Evolutionary conservation across 257 asterid genomes (phyloP).

Genomic region (Solanum neorickii): DNA sequence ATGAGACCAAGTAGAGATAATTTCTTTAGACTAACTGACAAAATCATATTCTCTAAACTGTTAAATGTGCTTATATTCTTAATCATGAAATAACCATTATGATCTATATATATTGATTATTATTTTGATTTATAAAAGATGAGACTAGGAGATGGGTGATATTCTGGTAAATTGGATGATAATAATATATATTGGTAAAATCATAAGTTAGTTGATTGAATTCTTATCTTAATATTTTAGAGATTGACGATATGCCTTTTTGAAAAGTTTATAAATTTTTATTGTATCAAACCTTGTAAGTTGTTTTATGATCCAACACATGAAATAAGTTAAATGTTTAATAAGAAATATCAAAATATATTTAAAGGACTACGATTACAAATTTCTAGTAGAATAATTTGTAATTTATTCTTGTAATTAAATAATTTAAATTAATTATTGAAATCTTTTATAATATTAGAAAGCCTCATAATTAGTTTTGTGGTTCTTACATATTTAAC

Average conservation of each 20-base stretch:
- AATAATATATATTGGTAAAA: no score
- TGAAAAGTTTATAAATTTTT: not conserved
- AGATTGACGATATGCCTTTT: not conserved
- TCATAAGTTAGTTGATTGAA: not conserved
- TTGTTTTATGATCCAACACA: no score
- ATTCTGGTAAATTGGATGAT: not conserved
- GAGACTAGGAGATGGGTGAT: not conserved
- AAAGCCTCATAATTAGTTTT: no score
- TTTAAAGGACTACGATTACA: not conserved
- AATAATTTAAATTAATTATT: no score
- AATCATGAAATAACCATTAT: not conserved
- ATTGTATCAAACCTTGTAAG: not conserved
- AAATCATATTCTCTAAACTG: not conserved
- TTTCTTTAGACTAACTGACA: no score
- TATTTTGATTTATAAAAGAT: no score
- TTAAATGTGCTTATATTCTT: not conserved
- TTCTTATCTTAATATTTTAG: no score
- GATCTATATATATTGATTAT: no score
- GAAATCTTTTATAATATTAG: no score
- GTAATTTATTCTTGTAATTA: not conserved
- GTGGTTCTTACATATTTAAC: not conserved
- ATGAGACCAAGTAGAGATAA: not conserved
- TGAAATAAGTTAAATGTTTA: no score
- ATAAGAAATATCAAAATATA: no score
- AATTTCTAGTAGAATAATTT: no score